phyloP scores from a whole-genome alignment of 495 filamentous ascomycete species.

The Lasiosphaeria hispida region DNA sequence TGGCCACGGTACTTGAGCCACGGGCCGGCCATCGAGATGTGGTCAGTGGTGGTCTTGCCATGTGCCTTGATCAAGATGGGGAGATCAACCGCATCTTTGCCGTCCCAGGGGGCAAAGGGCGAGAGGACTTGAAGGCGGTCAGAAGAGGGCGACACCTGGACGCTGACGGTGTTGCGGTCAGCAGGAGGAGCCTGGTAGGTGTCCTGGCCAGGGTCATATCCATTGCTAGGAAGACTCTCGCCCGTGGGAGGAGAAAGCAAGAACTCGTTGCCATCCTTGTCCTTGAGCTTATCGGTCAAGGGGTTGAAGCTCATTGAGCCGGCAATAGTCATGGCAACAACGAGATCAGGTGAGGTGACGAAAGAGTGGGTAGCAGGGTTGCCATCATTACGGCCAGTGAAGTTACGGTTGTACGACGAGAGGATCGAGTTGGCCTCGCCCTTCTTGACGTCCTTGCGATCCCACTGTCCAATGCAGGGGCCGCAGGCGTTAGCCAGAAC shows the following conservation, averaged over 20 bases:
- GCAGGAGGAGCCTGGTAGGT: conserved; percentile 95
- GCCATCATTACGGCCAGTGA: conserved; percentile 98
- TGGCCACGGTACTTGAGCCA: conserved; percentile 99
- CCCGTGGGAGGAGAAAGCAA: conserved; percentile 75
- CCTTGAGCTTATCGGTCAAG: conserved; percentile 88
- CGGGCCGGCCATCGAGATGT: conserved; percentile 98
- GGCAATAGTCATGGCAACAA: conserved; percentile 87
- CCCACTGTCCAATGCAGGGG: conserved; percentile 81
- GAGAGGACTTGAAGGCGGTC: conserved; percentile 92
- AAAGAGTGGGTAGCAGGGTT: conserved; percentile 99
- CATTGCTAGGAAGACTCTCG: conserved; percentile 72
- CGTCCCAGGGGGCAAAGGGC: conserved; percentile 87
- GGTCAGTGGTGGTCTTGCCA: conserved; percentile 98
- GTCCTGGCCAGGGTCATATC: conserved; percentile 90
- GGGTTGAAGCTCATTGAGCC: conserved; percentile 96
- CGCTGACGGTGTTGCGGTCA: conserved; percentile 67
- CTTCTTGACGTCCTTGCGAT: conserved; percentile 92
- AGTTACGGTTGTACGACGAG: conserved; percentile 65
- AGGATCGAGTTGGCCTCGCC: conserved; percentile 74
- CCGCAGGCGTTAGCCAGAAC: conserved; percentile 97
- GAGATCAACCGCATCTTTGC: conserved; percentile 84
- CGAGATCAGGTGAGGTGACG: conserved; percentile 96
- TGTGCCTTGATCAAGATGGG: conserved; percentile 97
- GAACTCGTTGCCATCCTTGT: conserved; percentile 97
- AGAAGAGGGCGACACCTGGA: conserved; percentile 82